These are phyloP conservation scores for Cyclotella choctawhatcheeana DNA, from an alignment of 108 stramenopile genomes.

Conservation along the genomic window DNA sequence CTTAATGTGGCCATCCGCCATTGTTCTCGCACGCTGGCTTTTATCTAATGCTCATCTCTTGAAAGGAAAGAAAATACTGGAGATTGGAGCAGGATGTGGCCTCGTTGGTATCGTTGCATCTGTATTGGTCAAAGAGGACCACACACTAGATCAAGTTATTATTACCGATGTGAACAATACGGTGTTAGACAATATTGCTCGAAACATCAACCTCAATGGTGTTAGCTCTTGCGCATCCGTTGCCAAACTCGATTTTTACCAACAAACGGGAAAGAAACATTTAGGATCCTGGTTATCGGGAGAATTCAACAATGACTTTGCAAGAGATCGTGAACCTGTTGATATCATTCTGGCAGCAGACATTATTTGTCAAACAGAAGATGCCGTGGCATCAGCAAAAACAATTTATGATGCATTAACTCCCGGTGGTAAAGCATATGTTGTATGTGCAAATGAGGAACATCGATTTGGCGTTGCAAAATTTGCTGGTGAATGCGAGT, in stretches of 20 bases:
- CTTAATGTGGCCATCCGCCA: constrained; percentile 90
- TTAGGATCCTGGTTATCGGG: constrained; percentile 58
- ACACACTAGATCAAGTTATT: constrained; percentile 29
- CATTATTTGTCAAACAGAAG: constrained; percentile 80
- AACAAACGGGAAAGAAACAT: constrained; percentile 49
- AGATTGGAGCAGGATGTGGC: constrained; percentile 83
- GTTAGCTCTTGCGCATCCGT: constrained; percentile 43
- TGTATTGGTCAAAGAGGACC: background rate
- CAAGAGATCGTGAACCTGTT: constrained; percentile 42
- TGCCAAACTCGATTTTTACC: constrained; percentile 75
- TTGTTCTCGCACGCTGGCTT: constrained; percentile 75
- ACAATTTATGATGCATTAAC: constrained; percentile 66
- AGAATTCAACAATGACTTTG: constrained; percentile 14
- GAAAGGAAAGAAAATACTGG: constrained; percentile 47
- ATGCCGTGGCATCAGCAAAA: constrained; percentile 75
- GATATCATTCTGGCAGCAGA: constrained; percentile 84
- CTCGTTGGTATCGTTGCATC: constrained; percentile 77
- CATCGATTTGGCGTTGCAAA: constrained; percentile 86
- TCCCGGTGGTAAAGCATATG: constrained; percentile 60
- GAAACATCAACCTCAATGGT: constrained; percentile 60
- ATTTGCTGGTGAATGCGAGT: constrained; percentile 68
- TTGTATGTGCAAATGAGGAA: constrained; percentile 76
- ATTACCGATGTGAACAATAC: constrained; percentile 78
- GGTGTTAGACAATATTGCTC: constrained; percentile 72
- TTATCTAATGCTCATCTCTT: constrained; percentile 51